Conservation (phyloP, 257 asterid species). For the Solanum habrochaites region DNA sequence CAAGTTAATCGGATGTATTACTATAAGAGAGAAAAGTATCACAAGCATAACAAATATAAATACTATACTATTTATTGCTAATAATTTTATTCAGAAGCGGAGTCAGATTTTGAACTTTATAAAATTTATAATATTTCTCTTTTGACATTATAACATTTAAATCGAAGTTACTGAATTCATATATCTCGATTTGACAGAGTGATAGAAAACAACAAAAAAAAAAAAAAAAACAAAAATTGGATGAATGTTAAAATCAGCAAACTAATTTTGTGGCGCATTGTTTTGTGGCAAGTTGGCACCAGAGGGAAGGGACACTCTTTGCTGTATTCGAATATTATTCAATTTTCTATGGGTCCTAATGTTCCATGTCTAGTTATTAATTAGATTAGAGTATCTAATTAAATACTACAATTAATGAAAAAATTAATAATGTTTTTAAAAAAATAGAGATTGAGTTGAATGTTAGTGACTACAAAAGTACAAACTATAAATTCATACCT, state of each 20-base stretch:
- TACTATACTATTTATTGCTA: background rate
- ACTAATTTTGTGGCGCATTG: slow-evolving; percentile 18
- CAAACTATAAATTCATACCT: background rate
- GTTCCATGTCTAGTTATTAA: background rate
- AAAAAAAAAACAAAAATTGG: too few relatives aligned
- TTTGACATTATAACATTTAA: too few relatives aligned
- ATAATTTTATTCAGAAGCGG: background rate
- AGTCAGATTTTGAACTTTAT: background rate
- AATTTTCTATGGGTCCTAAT: slow-evolving; percentile 1
- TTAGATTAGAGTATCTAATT: background rate
- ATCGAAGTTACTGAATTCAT: background rate
- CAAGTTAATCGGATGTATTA: background rate
- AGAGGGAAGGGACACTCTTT: background rate
- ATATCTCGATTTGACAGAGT: background rate
- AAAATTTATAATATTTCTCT: fast-evolving
- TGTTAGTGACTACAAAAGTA: background rate
- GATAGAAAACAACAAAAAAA: too few relatives aligned
- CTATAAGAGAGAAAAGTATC: background rate
- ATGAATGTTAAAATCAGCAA: slow-evolving; percentile 21
- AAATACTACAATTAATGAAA: background rate
- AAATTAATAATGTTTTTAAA: background rate
- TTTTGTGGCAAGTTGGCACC: slow-evolving; percentile 9
- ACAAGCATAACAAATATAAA: background rate
- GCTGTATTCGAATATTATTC: background rate
- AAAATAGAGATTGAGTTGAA: background rate